Base-by-base conservation (phyloP, 345 rosid genomes). In the Corchorus capsularis region DNA sequence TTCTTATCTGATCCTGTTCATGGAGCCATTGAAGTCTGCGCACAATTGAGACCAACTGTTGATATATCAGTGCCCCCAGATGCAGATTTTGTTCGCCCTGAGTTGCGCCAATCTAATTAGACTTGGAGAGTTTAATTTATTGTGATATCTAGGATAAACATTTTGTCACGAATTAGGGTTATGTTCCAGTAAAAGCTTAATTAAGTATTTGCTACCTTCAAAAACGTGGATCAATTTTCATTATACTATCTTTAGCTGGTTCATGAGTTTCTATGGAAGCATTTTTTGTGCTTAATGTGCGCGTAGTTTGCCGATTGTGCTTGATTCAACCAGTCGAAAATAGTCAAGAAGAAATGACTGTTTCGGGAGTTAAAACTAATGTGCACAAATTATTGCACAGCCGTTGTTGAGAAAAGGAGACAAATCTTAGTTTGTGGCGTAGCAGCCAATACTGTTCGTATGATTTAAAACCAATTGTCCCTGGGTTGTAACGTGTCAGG, bases 11-110 rank as follows among this genome's bases (percentile, higher is more conserved):
- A 87, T 66, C 77, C 86, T n/a, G 86, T 84, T 45, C 98, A 94
- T 37, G 93, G 90, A 74, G 98, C 94, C 60, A 85, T 93, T 14
- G 84, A 86, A 70, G 97, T 93, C n/a, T 93, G 97, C 4, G 94
- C 98, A 11, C 87, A 85, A 78, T 78, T 94, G 85, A 89, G 98
- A 76, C 98, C 98, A 4, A 89, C 95, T 0, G 94, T 93, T 0
- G 98, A 94, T 84, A 95, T 95, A 71, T 85, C 88, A 0, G 83
- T 85, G 53, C 79, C 86, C 1, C 54, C 85, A 14, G 86, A 87
- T 73, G 90, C 90, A 0, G 90, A 84, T 75, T 84, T 87, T 37
- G 90, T 87, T 34, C 82, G 86, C 22, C 87, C 86, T 0, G 87
- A 87, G 77, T 74, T 87, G 78, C 85, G 89, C 41, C 84, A 77